phyloP scores from a whole-genome alignment of 192 early-diverging fungal species.

The Obelidium mucronatum region DNA sequence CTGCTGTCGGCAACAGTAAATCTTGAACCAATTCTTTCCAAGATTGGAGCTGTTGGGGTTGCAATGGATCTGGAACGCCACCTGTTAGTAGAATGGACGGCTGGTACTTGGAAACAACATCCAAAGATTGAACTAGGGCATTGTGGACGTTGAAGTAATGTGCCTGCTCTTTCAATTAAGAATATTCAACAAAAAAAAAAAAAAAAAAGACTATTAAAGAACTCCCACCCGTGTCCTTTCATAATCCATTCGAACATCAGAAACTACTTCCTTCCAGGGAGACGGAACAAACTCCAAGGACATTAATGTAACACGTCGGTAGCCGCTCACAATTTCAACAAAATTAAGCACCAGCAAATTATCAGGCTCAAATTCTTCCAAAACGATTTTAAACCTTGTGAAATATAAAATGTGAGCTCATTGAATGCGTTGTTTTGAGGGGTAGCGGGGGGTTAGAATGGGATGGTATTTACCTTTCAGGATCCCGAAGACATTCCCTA shows the following conservation, averaged over 20 bases:
- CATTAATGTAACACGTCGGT: constrained; percentile 37
- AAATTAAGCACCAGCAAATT: constrained; percentile 31
- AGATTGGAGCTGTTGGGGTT: constrained; percentile 14
- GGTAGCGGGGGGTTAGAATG: too few relatives aligned
- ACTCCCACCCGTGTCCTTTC: constrained; percentile 19
- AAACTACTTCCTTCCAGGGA: constrained; percentile 35
- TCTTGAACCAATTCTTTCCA: constrained; percentile 39
- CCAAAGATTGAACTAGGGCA: constrained; percentile 39
- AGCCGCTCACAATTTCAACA: constrained; percentile 40
- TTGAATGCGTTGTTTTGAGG: not conserved
- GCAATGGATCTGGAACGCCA: constrained; percentile 29
- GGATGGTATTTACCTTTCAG: constrained; percentile 39
- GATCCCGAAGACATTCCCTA: constrained; percentile 29
- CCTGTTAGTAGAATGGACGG: constrained; percentile 31
- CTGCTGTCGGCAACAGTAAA: not conserved
- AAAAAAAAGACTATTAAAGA: not conserved
- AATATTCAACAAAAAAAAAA: not conserved
- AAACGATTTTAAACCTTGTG: constrained; percentile 1
- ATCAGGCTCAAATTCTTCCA: constrained; percentile 17
- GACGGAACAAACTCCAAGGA: constrained; percentile 38
- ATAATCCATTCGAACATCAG: constrained; percentile 33
- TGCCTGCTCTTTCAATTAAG: too few relatives aligned
- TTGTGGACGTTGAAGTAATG: constrained; percentile 26
- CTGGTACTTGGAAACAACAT: constrained; percentile 27
- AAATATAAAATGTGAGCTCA: not conserved